Base-by-base conservation (phyloP, 495 filamentous ascomycete species). In the Cercophora newfieldiana region DNA sequence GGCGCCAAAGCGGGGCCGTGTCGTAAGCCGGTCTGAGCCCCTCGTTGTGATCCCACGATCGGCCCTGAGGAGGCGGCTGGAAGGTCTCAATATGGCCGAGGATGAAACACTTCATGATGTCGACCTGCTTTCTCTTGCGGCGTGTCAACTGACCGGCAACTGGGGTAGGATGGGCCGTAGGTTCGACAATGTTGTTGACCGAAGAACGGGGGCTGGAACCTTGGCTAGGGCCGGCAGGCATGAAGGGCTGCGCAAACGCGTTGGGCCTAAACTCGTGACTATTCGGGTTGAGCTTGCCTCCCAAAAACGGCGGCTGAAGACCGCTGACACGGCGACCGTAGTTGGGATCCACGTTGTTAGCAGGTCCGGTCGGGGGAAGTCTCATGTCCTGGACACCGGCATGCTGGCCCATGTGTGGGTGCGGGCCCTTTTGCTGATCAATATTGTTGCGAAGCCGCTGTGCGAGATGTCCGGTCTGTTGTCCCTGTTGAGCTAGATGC, bases 251-350 rank as follows among this genome's bases (percentile, higher is more conserved):
- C 3, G 92, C 92, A 47, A 89, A 88, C 8, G 91, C 87, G 70
- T 88, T 94, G 3, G 92, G 92, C 68, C 89, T 87, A 78, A 97
- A 97, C 71, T 96, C 93, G 70, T 87, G 83, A 30, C 90, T 93
- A 57, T 87, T 88, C 1, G 91, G 92, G 69, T 96, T 96, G 78
- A 96, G 86, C 74, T 91, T 90, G 26, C 82, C 82, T 10, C 86
- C 84, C 51, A 83, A 78, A 60, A 77, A 80, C 19, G 82, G 80
- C 28, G 69, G 75, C 18, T 77, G 70, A 10, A 77, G 72, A 25
- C 76, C 79, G 59, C 81, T 81, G 24, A 80, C 77, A 16, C 84
- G 82, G 50, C 82, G 80, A 3, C 72, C 71, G 68, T 78, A 83
- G 37, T 74, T 66, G n/a, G 78, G 74, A 61, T 85, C 83, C 19